Evolutionary conservation across 2,329 filamentous ascomycete species (phyloP).

Genomic region (Ophiosphaerella herpotricha): DNA sequence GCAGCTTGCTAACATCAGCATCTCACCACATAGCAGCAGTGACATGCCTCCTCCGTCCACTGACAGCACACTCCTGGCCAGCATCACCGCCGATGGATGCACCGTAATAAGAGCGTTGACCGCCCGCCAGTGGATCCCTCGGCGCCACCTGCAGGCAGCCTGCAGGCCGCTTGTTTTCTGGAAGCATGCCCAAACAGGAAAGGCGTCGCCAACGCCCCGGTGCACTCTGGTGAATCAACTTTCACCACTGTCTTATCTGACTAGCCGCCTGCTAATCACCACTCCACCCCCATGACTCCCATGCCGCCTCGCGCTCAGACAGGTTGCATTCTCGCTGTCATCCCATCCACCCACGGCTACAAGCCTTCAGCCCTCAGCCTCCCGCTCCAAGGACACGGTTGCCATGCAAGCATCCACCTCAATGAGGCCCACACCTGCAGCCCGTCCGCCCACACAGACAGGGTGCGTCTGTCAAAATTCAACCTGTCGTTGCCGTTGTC

Average conservation of each 20-base stretch:
- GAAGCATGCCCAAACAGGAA: conserved; percentile 12
- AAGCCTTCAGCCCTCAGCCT: conserved; percentile 4
- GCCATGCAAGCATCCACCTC: conserved; percentile 30
- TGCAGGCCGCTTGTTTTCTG: conserved; percentile 21
- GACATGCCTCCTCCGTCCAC: neutral
- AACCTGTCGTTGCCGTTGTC: conserved; percentile 13
- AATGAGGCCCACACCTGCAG: conserved; percentile 21
- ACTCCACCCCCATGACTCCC: conserved; percentile 10
- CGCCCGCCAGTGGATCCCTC: conserved; percentile 24
- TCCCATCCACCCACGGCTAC: conserved; percentile 40
- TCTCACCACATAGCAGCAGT: too few relatives aligned
- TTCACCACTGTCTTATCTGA: too few relatives aligned
- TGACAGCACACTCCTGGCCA: neutral
- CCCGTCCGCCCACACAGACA: conserved; percentile 19
- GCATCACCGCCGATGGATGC: conserved; percentile 7
- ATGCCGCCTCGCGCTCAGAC: conserved; percentile 23
- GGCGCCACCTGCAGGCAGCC: conserved; percentile 18
- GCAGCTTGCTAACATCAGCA: too few relatives aligned
- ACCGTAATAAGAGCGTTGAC: conserved; percentile 29
- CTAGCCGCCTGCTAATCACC: neutral
- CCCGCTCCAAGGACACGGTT: conserved; percentile 32
- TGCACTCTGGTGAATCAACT: too few relatives aligned
- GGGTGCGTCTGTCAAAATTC: conserved; percentile 25
- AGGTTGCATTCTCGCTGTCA: conserved; percentile 23
- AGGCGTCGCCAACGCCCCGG: neutral